Evolutionary conservation across 2,329 filamentous ascomycete genomes (phyloP).

Genomic region (Hymenoscyphus occultus): DNA sequence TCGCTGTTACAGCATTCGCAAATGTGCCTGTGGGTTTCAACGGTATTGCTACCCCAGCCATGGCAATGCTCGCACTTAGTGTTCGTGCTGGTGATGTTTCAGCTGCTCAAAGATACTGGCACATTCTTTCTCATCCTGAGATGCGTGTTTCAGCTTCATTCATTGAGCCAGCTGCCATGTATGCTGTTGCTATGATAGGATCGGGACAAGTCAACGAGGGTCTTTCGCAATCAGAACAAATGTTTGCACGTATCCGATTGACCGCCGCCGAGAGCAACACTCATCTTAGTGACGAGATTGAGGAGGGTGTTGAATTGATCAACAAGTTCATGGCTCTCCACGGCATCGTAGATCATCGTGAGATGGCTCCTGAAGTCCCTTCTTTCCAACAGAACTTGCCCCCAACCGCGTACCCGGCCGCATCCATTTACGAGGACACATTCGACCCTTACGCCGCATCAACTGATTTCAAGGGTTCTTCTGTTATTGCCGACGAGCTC

Average conservation of each 20-base stretch:
- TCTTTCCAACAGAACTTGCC: constrained; percentile 46
- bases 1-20: constrained; percentile 66
- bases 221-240: constrained; percentile 72
- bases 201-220: constrained; percentile 83
- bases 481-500: constrained; percentile 83
- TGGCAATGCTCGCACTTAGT: constrained; percentile 83
- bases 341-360: constrained; percentile 54
- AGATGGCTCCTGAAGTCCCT: constrained; percentile 45
- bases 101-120: constrained; percentile 78
- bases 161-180: constrained; percentile 89
- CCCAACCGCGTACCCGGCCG: constrained; percentile 52
- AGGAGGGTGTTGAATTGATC: constrained; percentile 76
- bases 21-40: constrained; percentile 52
- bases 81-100: constrained; percentile 78
- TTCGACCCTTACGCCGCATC: constrained; percentile 88
- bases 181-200: constrained; percentile 80
- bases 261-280: constrained; percentile 48
- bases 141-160: constrained; percentile 60
- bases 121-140: constrained; percentile 62
- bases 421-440: constrained; percentile 69
- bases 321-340: constrained; percentile 56
- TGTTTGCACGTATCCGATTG: constrained; percentile 81
- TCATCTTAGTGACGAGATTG: constrained; percentile 73
- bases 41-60: constrained; percentile 57
- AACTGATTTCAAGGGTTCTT: constrained; percentile 91